Evolutionary conservation across 2,329 filamentous ascomycete genomes (phyloP), one percentile per base, ranked within the genome.

Genomic region (Neonectria sp.): DNA sequence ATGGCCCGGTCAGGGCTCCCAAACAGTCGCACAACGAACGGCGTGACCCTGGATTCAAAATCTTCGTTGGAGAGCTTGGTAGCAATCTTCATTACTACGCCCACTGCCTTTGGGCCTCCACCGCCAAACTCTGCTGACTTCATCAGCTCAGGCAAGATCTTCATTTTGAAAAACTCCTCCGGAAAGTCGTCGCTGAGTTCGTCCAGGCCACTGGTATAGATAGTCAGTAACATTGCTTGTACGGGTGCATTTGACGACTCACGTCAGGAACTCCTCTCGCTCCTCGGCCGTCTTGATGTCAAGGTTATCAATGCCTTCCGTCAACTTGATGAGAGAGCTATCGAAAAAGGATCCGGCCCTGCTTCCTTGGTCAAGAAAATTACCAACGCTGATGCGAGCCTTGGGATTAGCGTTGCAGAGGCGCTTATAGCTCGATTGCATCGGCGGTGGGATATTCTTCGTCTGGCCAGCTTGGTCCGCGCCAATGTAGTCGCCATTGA

Each of bases 51-150:
- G 8, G 89, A 79, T 52, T 97, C 93, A 79, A 97, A 99, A 79
- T 99, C 96, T 11, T 98, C 96, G 68, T 92, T 92, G 3, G 93
- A 90, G 46, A 99, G 85, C 77, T 97, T 98, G 7, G 91, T 85
- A 4, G 94, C 91, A 73, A 99, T 98, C 77, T 97, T 97, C 85
- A 98, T 90, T 46, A 97, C 93, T 2, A 97, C 91, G 1, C 87
- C 84, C 67, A 99, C 93, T 0, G 97, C 95, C 77, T 97, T 97
- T 0, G 95, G 93, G 0, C 96, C 96, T 31, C 96, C 96, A 12
- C 95, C 96, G 8, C 96, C 96, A 79, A 98, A 99, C 77, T 99
- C 96, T n/a, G 98, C 95, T 0, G 95, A 97, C 78, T 98, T 99
- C n/a, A 99, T 87, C 33, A 99, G 85, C 78, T 99, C 96, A 0